Percentiles rank a stretch among this genome's conserved stretches.
phyloP scores from a whole-genome alignment of 83 land plant species.

The Thuja plicata region DNA sequence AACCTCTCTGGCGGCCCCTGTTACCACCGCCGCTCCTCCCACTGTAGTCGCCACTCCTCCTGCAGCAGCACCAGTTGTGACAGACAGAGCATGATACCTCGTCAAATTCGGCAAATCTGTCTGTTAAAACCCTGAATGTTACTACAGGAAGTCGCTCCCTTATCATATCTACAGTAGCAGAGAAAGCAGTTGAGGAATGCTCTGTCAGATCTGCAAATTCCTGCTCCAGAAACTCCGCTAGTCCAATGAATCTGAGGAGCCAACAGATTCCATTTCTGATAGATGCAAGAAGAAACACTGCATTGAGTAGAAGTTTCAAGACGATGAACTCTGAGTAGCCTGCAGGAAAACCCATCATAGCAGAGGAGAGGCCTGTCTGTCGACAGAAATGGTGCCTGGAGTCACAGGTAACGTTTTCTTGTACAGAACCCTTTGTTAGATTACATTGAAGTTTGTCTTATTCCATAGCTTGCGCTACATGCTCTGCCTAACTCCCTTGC shows the following conservation, averaged over 20 bases:
- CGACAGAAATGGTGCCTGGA: too few relatives aligned
- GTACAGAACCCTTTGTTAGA: too few relatives aligned
- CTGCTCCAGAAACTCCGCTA: conserved; percentile 11
- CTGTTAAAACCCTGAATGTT: conserved; percentile 34
- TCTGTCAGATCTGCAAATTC: conserved; percentile 6
- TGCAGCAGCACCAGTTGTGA: too few relatives aligned
- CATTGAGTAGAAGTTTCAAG: conserved; percentile 1
- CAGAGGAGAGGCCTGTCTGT: neutral
- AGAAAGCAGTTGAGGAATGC: neutral
- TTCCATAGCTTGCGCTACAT: too few relatives aligned
- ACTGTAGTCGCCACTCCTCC: too few relatives aligned
- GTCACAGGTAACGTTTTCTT: too few relatives aligned
- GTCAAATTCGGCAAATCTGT: neutral
- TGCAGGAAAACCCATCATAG: conserved; percentile 8
- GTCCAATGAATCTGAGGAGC: conserved; percentile 8
- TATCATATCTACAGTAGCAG: conserved; percentile 38
- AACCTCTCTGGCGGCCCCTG: too few relatives aligned
- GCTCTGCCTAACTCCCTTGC: too few relatives aligned
- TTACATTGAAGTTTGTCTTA: too few relatives aligned
- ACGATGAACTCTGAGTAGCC: conserved; percentile 8
- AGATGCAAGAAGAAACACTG: neutral
- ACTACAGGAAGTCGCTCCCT: conserved; percentile 56
- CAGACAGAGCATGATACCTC: conserved; percentile 22
- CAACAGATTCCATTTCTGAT: conserved; percentile 9
- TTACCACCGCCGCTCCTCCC: too few relatives aligned